Base-by-base conservation (phyloP, 1,284 basidiomycete species). In the Sporisorium reilianum region DNA sequence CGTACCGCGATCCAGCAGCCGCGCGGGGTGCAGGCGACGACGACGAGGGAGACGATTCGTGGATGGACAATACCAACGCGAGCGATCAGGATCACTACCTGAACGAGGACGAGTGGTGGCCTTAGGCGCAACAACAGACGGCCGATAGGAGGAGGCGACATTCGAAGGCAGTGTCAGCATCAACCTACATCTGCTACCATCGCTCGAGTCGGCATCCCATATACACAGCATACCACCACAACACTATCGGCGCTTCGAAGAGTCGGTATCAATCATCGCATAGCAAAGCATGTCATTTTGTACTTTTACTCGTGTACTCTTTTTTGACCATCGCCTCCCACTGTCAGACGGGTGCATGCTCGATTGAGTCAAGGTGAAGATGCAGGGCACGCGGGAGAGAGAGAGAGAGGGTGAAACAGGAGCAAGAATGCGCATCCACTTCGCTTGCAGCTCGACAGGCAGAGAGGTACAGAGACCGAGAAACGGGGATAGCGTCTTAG, bases 51-150 rank as follows among this genome's bases (percentile, higher is more conserved):
- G 65, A 63, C 28, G 60, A 72, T 22, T 63, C 53, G 50, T 74
- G 65, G 65, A 68, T 68, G 53, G 71, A 74, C 42, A 57, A 54
- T 18, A 46, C 58, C 45, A 48, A 64, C 36, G 40, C 51, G 14
- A 59, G 45, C 38, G 71, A 69, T 14, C 63, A 69, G n/a, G 72
- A 75, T 1, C 62, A 55, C 49, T 69, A 66, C 23, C 38, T 66
- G 34, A 60, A 69, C 40, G 72, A 75, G 46, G 72, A 75, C 11
- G 66, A 66, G 3, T 75, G 72, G 72, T 75, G 72, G 72, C 44
- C 53, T 11, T 41, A 8, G 8, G 26, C 12, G 6, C 3, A 16
- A 20, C 45, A 41, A 22, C 26, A 40, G 40, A 20, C n/a, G 41
- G 32, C 30, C 30, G 22, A 38, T n/a, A 18, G 11, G 22, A 26